Evolutionary conservation across 768 basidiomycete genomes (phyloP).

Genomic region (Serendipita sp.): DNA sequence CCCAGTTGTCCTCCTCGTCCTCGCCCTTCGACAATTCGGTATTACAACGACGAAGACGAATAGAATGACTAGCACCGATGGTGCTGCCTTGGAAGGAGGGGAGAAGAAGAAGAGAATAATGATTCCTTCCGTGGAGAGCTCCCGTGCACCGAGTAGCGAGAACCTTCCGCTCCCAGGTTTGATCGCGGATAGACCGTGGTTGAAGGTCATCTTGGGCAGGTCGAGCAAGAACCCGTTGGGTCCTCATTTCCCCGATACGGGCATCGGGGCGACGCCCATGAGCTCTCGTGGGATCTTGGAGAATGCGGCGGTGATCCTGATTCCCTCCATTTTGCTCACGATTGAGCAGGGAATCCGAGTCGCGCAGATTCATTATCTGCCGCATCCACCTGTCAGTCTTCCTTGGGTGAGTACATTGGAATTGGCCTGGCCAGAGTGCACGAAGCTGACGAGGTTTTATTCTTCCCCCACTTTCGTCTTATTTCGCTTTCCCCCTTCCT

Average conservation of each 20-base stretch:
- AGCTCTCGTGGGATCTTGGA: background rate
- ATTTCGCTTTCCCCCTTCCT: too few species aligned
- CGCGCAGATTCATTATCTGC: background rate
- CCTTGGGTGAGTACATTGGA: background rate
- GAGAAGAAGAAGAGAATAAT: background rate
- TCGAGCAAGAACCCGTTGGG: background rate
- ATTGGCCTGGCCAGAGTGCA: background rate
- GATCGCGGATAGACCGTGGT: background rate
- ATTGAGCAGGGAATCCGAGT: background rate
- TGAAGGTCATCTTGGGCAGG: background rate
- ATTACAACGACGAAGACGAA: too few species aligned
- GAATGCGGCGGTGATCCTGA: background rate
- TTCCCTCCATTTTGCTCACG: background rate
- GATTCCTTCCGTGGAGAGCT: background rate
- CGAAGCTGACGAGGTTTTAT: background rate
- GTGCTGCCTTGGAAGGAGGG: background rate
- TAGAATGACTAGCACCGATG: background rate
- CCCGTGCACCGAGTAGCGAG: background rate
- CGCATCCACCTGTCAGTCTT: background rate
- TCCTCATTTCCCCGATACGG: background rate
- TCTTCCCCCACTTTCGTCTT: background rate
- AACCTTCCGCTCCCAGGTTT: background rate
- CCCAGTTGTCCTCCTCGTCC: background rate
- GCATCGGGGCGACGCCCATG: background rate
- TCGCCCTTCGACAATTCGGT: background rate